Evolutionary conservation across 2,329 filamentous ascomycete genomes (phyloP).

Genomic region (Botrytis cinerea): DNA sequence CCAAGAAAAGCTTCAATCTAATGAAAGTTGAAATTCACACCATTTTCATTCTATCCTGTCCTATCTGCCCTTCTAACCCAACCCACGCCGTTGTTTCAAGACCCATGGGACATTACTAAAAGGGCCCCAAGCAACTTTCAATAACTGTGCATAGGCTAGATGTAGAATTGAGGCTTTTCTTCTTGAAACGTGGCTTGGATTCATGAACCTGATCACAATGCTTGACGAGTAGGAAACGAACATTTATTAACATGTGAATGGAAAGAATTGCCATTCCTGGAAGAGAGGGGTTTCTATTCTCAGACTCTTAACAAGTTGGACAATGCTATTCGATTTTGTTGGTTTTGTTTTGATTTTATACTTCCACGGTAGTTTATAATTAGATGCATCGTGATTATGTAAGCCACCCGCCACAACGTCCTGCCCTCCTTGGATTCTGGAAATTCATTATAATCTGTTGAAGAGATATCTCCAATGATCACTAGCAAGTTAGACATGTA

Average conservation of each 20-base stretch:
- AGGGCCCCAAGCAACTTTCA: not conserved
- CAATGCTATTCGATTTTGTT: not conserved
- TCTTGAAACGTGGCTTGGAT: not conserved
- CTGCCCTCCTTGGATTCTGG: too few relatives aligned
- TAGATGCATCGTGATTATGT: not conserved
- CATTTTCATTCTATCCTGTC: not conserved
- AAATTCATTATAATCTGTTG: too few relatives aligned
- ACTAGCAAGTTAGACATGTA: not conserved
- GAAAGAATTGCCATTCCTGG: not conserved
- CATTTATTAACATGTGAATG: not conserved
- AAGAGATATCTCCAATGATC: not conserved
- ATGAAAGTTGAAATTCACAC: not conserved
- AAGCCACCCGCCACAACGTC: not conserved
- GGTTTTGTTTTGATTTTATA: not conserved
- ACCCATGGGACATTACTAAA: not conserved
- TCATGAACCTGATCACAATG: not conserved
- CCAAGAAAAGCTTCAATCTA: not conserved
- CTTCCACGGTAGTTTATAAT: not conserved
- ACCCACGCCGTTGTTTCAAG: slow-evolving; percentile 8
- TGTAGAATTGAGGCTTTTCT: not conserved
- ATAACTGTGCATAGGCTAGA: not conserved
- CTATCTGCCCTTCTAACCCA: not conserved
- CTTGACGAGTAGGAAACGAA: not conserved
- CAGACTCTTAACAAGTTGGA: not conserved
- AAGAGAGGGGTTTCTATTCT: not conserved